Evolutionary conservation across 148 eudicot species (phyloP).

Genomic region (Oxyria digyna): DNA sequence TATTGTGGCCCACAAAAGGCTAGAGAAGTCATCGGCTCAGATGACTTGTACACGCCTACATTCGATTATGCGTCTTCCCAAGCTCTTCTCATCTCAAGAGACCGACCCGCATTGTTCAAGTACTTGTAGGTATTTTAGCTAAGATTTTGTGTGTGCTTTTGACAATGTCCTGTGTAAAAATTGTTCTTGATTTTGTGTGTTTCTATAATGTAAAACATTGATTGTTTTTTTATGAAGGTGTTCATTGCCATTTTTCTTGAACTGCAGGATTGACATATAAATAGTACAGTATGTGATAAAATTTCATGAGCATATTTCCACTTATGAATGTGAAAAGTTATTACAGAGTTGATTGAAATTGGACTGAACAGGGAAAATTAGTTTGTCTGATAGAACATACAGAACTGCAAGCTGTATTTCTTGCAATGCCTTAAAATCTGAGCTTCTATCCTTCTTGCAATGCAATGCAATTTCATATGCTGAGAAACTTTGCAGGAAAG

Average conservation of each 20-base stretch:
- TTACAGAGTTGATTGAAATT: slow-evolving; percentile 1
- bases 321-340: not conserved
- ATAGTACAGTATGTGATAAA: slow-evolving; percentile 5
- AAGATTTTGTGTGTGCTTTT: too few relatives aligned
- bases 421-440: not conserved
- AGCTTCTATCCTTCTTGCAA: not conserved
- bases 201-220: too few relatives aligned
- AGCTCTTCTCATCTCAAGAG: slow-evolving; percentile 67
- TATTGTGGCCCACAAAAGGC: slow-evolving; percentile 28
- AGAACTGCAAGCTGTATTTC: not conserved
- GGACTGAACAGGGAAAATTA: slow-evolving; percentile 4
- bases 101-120: slow-evolving; percentile 59
- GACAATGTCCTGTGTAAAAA: too few relatives aligned
- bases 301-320: not conserved
- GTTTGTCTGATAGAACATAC: not conserved
- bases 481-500: not conserved
- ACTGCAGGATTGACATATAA: not conserved
- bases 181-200: too few relatives aligned
- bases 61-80: slow-evolving; percentile 63
- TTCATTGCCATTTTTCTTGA: too few relatives aligned
- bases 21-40: slow-evolving; percentile 62
- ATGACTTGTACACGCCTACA: slow-evolving; percentile 73
- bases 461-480: not conserved
- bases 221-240: too few relatives aligned
- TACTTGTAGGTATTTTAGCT: too few relatives aligned